phyloP scores from a whole-genome alignment of 805 yeast species.

The Yarrowia yakushimensis region DNA sequence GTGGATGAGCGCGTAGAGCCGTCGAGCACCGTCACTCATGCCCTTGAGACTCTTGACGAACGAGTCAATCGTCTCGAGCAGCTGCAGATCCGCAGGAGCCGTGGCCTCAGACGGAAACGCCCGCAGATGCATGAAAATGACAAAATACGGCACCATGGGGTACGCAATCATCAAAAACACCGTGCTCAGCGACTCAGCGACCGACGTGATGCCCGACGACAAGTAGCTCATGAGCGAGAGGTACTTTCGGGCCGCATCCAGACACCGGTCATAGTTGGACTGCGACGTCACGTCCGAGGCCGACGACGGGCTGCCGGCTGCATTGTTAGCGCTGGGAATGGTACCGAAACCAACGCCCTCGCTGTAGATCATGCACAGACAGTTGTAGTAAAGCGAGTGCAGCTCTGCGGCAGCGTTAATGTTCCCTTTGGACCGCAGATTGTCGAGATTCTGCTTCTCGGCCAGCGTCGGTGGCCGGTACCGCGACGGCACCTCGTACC shows the following conservation, averaged over 20 bases:
- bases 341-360: background rate
- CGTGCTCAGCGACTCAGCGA: constrained; percentile 5
- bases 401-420: constrained; percentile 15
- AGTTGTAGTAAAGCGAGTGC: constrained; percentile 8
- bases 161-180: constrained; percentile 6
- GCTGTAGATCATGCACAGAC: constrained; percentile 15
- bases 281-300: background rate
- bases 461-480: constrained; percentile 13
- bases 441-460: constrained; percentile 12
- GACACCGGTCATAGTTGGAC: constrained; percentile 8
- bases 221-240: background rate
- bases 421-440: constrained; percentile 15
- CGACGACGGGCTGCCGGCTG: background rate
- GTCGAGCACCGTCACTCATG: background rate
- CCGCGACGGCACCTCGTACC: background rate
- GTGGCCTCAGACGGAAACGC: constrained; percentile 1
- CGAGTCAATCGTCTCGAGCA: background rate
- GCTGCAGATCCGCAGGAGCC: background rate
- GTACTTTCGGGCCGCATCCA: constrained; percentile 8
- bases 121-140: constrained; percentile 13
- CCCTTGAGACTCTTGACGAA: background rate
- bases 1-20: constrained; percentile 2
- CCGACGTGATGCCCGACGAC: background rate
- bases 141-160: constrained; percentile 17
- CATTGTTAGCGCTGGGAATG: constrained; percentile 1